Evolutionary conservation across 73 alveolate genomes (phyloP), one percentile per base, ranked within the genome.

Genomic region (Tetrahymena thermophila): DNA sequence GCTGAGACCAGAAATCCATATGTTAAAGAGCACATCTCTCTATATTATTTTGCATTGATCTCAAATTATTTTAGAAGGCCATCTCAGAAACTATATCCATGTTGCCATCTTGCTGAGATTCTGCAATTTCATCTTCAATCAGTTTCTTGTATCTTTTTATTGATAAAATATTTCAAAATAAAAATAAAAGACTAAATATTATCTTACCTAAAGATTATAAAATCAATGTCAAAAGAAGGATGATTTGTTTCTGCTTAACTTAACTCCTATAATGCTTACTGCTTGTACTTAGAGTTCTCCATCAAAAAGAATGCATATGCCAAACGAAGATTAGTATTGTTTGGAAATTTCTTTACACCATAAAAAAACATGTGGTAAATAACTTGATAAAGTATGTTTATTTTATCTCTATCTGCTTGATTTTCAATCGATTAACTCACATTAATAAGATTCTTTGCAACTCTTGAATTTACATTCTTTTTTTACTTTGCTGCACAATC

Each of bases 1-100:
- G 94, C 83, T 95, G 89, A 10, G 97, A 95, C 97, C 97, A 95
- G 40, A 95, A 95, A 35, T 95, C 97, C 97, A 95, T 95, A 89
- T 95, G 97, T 93, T 85, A 85, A n/a, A 95, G 55, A 0, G 97
- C 94, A 8, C 95, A 94, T 55, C 97, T 85, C 38, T 95, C 97
- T 19, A 95, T 95, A 55, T 95, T 95, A 95, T 95, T 95, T 93
- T 95, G 55, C 93, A 95, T 85, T 10, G 95, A 89, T 95, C 97
- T 95, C 95, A 95, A 85, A 85, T 95, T 89, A 85, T 89, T 95
- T 31, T 95, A 89, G 38, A 95, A 95, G 57, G 97, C 97, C 93
- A 95, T 85, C 35, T 95, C 97, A 37, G 95, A 85, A 19, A 94
- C 97, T 1, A 95, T 94, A 89, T 95, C 97, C 71, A 85, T 85